Evolutionary conservation across 306 rosid genomes (phyloP).

Genomic region (Quercus dentata): DNA sequence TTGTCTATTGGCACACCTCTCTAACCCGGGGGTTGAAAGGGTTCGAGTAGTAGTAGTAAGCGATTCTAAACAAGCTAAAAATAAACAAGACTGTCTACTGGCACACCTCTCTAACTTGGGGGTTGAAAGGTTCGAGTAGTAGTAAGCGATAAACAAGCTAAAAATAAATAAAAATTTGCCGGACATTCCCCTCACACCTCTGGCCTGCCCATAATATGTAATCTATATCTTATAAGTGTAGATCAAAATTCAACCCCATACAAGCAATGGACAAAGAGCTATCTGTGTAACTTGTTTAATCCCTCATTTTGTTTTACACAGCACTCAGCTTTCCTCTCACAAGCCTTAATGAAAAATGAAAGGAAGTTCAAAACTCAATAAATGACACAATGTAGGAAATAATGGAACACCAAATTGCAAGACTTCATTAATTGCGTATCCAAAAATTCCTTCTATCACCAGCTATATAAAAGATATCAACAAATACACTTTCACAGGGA

Average conservation of each 20-base stretch:
- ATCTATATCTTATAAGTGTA: neutral
- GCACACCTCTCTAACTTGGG: too few species aligned
- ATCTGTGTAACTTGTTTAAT: neutral
- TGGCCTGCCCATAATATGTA: neutral
- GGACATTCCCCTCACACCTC: too few species aligned
- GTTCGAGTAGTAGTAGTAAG: too few species aligned
- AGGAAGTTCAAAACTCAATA: neutral
- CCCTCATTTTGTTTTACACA: neutral
- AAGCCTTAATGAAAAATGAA: neutral
- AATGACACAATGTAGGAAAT: neutral
- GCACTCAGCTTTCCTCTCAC: neutral
- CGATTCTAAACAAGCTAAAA: too few species aligned
- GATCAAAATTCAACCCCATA: neutral
- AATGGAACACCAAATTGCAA: conserved; percentile 2
- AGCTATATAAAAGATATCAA: conserved; percentile 6
- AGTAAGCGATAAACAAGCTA: too few species aligned
- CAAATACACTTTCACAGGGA: conserved; percentile 29
- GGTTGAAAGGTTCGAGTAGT: too few species aligned
- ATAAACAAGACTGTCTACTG: too few species aligned
- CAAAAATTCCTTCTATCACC: conserved; percentile 4
- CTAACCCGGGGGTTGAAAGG: too few species aligned
- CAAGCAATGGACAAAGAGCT: too few species aligned
- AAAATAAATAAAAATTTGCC: too few species aligned
- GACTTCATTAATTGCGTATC: conserved; percentile 18
- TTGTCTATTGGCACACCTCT: too few species aligned